Evolutionary conservation across 495 filamentous ascomycete genomes (phyloP).

Genomic region (Aspergillus sclerotioniger): DNA sequence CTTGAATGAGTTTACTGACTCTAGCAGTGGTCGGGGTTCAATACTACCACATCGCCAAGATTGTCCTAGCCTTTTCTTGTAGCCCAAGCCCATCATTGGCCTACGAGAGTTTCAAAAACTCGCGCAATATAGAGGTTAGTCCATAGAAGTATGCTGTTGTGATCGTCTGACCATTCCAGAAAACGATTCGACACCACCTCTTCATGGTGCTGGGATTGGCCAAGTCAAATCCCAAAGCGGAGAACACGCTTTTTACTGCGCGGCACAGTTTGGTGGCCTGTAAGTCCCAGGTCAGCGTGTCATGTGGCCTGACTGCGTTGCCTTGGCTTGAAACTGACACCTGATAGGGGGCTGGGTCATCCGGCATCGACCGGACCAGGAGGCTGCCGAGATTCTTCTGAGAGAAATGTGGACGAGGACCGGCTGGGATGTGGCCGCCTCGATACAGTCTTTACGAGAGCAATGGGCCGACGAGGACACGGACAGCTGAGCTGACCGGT

Average conservation of each 20-base stretch:
- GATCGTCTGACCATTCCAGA: constrained; percentile 13
- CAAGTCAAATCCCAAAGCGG: constrained; percentile 28
- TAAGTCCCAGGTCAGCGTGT: constrained; percentile 10
- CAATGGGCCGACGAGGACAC: constrained; percentile 27
- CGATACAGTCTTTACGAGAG: constrained; percentile 22
- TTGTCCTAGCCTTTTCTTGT: constrained; percentile 24
- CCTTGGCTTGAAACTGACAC: not conserved
- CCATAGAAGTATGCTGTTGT: not conserved
- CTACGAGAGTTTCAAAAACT: constrained; percentile 26
- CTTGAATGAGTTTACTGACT: not conserved
- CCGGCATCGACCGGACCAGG: constrained; percentile 26
- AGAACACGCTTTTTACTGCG: constrained; percentile 33
- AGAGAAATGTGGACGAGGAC: constrained; percentile 27
- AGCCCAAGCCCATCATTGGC: constrained; percentile 12
- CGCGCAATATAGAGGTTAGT: constrained; percentile 25
- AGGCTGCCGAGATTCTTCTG: constrained; percentile 25
- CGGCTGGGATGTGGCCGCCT: constrained; percentile 31
- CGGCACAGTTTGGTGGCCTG: constrained; percentile 31
- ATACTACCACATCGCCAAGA: constrained; percentile 35
- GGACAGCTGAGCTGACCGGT: constrained; percentile 10
- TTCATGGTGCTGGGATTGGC: constrained; percentile 28
- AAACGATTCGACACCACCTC: constrained; percentile 25
- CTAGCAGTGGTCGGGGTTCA: constrained; percentile 28
- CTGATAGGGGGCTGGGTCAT: constrained; percentile 30
- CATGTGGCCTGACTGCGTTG: not conserved